Conservation (phyloP, 495 filamentous ascomycete genomes). For the Acidiella bohemica region DNA sequence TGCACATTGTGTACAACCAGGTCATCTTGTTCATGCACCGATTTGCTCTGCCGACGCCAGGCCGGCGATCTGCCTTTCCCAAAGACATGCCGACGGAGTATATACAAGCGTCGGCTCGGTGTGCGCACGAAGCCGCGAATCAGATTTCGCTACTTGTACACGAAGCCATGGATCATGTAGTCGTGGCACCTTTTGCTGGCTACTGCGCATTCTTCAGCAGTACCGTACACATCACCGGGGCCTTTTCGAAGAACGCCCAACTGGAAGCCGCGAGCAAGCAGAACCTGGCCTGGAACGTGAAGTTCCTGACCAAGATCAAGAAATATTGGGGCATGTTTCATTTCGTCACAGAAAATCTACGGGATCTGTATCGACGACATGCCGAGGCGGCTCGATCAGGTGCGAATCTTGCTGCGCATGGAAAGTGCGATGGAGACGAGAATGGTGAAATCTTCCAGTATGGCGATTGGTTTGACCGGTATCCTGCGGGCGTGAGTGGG, state of each 20-base stretch:
- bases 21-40: slow-evolving; percentile 81
- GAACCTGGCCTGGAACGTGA: slow-evolving; percentile 77
- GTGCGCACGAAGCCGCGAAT: slow-evolving; percentile 78
- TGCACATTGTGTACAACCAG: slow-evolving; percentile 82
- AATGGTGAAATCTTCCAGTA: slow-evolving; percentile 69
- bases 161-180: slow-evolving; percentile 61
- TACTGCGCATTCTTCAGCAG: slow-evolving; percentile 90
- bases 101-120: slow-evolving; percentile 56
- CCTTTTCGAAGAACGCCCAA: slow-evolving; percentile 67
- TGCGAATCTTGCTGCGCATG: slow-evolving; percentile 34
- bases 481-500: slow-evolving; percentile 80
- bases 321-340: slow-evolving; percentile 97
- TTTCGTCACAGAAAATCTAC: slow-evolving; percentile 85
- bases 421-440: slow-evolving; percentile 31
- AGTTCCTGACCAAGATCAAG: slow-evolving; percentile 87
- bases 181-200: slow-evolving; percentile 82
- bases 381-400: slow-evolving; percentile 52
- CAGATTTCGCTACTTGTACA: slow-evolving; percentile 74
- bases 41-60: slow-evolving; percentile 67
- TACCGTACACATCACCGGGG: slow-evolving; percentile 82
- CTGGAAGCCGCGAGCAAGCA: slow-evolving; percentile 68
- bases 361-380: slow-evolving; percentile 75
- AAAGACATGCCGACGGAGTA: slow-evolving; percentile 70
- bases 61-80: slow-evolving; percentile 41
- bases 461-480: slow-evolving; percentile 93